These are phyloP conservation scores for Fusarium sp. DNA, from an alignment of 2,329 filamentous ascomycete genomes.

Conservation along the genomic window DNA sequence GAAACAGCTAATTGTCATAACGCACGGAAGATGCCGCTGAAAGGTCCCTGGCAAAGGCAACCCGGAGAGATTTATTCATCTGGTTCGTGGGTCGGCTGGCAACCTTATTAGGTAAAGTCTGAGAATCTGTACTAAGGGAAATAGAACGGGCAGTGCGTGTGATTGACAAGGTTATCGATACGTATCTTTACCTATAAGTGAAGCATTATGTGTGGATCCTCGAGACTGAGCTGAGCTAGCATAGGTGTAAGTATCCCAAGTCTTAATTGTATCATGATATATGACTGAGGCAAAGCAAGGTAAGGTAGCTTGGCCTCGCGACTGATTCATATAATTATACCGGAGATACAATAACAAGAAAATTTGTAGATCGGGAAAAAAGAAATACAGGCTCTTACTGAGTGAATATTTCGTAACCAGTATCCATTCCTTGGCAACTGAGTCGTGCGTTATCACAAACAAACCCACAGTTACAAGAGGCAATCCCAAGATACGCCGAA, in stretches of 20 bases:
- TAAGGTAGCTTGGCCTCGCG: not conserved
- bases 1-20: not conserved
- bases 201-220: not conserved
- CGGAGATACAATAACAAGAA: not conserved
- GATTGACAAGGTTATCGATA: not conserved
- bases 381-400: not conserved
- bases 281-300: not conserved
- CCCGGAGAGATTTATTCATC: not conserved
- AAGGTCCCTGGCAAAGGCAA: slow-evolving; percentile 1
- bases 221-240: not conserved
- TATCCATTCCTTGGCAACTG: slow-evolving; percentile 4
- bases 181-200: slow-evolving; percentile 1
- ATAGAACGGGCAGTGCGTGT: not conserved
- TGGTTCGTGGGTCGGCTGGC: slow-evolving; percentile 19
- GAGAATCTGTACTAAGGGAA: not conserved
- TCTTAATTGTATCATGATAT: not conserved
- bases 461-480: not conserved
- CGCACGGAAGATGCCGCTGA: slow-evolving; percentile 1
- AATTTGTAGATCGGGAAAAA: not conserved
- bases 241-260: not conserved
- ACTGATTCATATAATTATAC: not conserved
- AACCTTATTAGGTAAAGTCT: slow-evolving; percentile 6
- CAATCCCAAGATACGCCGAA: not conserved
- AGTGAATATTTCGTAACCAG: not conserved
- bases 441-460: slow-evolving; percentile 9